phyloP scores from a whole-genome alignment of 2,329 filamentous ascomycete species.

The Diaporthe sp. region DNA sequence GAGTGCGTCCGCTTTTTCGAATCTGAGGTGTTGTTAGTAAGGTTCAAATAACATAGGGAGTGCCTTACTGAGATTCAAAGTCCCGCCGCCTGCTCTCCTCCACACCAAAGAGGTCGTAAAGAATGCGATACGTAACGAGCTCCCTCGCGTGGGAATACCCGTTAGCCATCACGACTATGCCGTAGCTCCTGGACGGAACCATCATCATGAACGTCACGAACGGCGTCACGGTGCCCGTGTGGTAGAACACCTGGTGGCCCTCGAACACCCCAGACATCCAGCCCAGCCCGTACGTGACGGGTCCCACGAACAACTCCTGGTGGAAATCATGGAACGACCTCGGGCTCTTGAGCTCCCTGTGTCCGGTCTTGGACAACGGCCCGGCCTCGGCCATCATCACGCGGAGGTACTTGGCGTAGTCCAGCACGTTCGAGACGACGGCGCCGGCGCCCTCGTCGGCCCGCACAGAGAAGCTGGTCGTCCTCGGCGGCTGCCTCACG shows the following conservation, averaged over 20 bases:
- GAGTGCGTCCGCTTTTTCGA: slow-evolving; percentile 6
- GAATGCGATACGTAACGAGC: slow-evolving; percentile 37
- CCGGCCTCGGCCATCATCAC: slow-evolving; percentile 48
- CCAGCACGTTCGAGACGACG: slow-evolving; percentile 54
- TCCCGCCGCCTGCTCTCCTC: slow-evolving; percentile 36
- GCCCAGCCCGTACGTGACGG: slow-evolving; percentile 35
- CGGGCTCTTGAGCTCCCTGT: slow-evolving; percentile 44
- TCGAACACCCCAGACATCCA: slow-evolving; percentile 39
- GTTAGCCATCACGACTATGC: slow-evolving; percentile 39
- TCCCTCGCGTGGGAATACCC: slow-evolving; percentile 21
- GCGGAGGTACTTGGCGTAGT: slow-evolving; percentile 53
- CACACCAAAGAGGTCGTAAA: slow-evolving; percentile 41
- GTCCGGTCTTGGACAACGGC: slow-evolving; percentile 45
- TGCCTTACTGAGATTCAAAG: slow-evolving; percentile 36
- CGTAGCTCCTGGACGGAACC: slow-evolving; percentile 37
- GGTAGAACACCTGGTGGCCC: slow-evolving; percentile 39
- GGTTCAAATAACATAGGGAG: too few relatives aligned
- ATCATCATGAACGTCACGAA: slow-evolving; percentile 41
- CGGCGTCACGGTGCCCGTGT: slow-evolving; percentile 33
- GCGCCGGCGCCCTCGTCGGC: slow-evolving; percentile 57
- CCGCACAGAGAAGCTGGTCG: slow-evolving; percentile 39
- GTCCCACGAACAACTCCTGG: slow-evolving; percentile 24
- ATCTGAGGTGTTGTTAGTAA: slow-evolving; percentile 1
- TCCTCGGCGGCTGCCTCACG: slow-evolving; percentile 40
- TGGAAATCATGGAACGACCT: slow-evolving; percentile 28